Percentiles rank a stretch among this genome's conserved stretches.
Conservation (phyloP, 1,139 yeast species). For the Yamadazyma diddensiae region DNA sequence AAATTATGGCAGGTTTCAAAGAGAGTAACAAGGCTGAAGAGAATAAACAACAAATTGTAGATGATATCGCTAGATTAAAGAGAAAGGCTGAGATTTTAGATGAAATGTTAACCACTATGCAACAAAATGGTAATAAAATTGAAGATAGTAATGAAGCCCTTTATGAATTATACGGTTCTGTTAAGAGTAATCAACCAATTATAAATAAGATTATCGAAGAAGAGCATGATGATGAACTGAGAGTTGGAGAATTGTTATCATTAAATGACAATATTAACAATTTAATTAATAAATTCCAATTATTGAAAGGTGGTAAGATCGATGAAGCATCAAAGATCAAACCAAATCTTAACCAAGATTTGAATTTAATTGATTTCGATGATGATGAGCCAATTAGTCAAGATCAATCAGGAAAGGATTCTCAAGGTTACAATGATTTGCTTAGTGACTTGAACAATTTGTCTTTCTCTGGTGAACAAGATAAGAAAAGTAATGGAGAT, state of each 20-base stretch:
- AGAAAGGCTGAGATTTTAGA: constrained; percentile 88
- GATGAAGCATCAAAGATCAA: constrained; percentile 59
- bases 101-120: constrained; percentile 73
- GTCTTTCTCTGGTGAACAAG: constrained; percentile 33
- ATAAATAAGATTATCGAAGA: constrained; percentile 80
- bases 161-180: constrained; percentile 70
- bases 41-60: constrained; percentile 74
- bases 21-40: constrained; percentile 64
- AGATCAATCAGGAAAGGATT: constrained; percentile 35
- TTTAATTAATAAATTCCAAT: constrained; percentile 63
- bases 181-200: constrained; percentile 85
- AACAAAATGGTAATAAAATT: constrained; percentile 41
- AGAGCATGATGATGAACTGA: constrained; percentile 51
- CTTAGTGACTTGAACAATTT: constrained; percentile 68
- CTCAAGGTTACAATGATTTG: constrained; percentile 59
- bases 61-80: constrained; percentile 79
- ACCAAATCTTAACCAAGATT: constrained; percentile 37
- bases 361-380: constrained; percentile 77
- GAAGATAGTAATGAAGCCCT: constrained; percentile 69
- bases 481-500: constrained; percentile 24
- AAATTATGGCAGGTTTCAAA: constrained; percentile 96
- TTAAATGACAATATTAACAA: constrained; percentile 78
- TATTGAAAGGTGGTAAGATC: constrained; percentile 63
- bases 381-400: constrained; percentile 48
- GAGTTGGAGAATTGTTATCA: constrained; percentile 61